Percentiles rank a stretch among this genome's conserved stretches.
phyloP scores from a whole-genome alignment of 768 basidiomycete species.

The Botryobasidium botryosum region DNA sequence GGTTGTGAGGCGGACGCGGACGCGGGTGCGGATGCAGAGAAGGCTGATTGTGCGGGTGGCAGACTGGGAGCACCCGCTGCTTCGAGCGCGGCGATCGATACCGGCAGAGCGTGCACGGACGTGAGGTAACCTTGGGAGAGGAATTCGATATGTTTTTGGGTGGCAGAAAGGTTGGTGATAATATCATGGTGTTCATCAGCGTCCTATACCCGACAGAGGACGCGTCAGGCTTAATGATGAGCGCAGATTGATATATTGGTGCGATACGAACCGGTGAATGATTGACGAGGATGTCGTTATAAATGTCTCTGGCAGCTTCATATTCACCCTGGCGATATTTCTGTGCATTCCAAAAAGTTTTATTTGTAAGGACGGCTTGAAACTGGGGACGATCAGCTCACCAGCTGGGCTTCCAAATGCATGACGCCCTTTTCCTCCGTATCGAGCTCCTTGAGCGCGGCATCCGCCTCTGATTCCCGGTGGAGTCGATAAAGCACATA shows the following conservation, averaged over 20 bases:
- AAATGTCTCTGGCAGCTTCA: constrained; percentile 53
- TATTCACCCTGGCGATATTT: constrained; percentile 66
- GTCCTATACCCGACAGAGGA: constrained; percentile 28
- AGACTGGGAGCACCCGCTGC: constrained; percentile 36
- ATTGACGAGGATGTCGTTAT: constrained; percentile 64
- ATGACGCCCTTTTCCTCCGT: constrained; percentile 40
- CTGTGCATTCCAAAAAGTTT: constrained; percentile 26
- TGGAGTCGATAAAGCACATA: constrained; percentile 81
- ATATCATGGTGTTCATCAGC: constrained; percentile 83
- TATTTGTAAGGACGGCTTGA: background rate
- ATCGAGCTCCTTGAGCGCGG: constrained; percentile 30
- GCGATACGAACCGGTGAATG: constrained; percentile 47
- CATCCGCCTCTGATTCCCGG: constrained; percentile 47
- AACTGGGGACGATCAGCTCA: constrained; percentile 25
- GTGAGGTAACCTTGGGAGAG: constrained; percentile 49
- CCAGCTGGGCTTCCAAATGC: constrained; percentile 81
- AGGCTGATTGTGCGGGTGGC: constrained; percentile 20
- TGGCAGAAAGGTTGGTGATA: constrained; percentile 66
- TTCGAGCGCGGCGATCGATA: constrained; percentile 38
- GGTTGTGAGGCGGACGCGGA: constrained; percentile 11
- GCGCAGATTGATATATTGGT: background rate
- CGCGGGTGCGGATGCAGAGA: constrained; percentile 19
- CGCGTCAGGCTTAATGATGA: background rate
- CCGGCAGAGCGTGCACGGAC: constrained; percentile 42
- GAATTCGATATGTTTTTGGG: constrained; percentile 73